Conservation (phyloP, 129 eudicot species). For the Oenanthe sinensis region DNA sequence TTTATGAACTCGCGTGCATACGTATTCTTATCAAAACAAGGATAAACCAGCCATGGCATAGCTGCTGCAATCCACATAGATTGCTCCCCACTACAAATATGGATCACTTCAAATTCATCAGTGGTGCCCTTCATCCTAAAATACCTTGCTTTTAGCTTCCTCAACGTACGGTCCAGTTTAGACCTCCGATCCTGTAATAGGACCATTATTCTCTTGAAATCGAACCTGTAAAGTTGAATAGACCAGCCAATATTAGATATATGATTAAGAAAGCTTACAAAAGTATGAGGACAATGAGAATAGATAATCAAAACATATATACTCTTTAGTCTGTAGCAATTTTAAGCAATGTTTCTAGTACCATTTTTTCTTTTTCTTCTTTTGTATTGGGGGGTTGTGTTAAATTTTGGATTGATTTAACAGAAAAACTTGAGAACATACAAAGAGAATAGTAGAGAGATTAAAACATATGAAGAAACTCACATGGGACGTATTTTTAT, state of each 20-base stretch:
- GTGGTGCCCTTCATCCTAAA: neutral
- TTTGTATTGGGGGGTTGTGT: too few species aligned
- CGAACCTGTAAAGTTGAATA: neutral
- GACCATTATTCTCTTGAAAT: neutral
- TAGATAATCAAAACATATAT: too few species aligned
- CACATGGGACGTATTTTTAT: neutral
- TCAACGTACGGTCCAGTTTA: neutral
- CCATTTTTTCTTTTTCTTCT: too few species aligned
- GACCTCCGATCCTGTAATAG: too few species aligned
- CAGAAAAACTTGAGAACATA: too few species aligned
- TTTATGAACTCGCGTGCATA: neutral
- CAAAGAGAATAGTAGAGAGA: neutral
- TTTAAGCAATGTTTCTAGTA: too few species aligned
- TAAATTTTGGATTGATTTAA: too few species aligned
- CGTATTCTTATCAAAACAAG: neutral
- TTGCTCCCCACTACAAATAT: neutral
- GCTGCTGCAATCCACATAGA: neutral
- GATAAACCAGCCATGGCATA: neutral
- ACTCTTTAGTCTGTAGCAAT: too few species aligned
- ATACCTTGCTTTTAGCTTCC: neutral
- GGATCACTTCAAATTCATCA: neutral
- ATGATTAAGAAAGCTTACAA: too few species aligned
- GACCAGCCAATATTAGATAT: too few species aligned
- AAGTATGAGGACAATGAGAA: neutral
- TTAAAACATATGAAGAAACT: neutral